A percentile compares a stretch with the other conserved stretches of the same genome.
These are phyloP conservation scores for Knufia petricola DNA, from an alignment of 2,329 filamentous ascomycete genomes.

Conservation along the genomic window DNA sequence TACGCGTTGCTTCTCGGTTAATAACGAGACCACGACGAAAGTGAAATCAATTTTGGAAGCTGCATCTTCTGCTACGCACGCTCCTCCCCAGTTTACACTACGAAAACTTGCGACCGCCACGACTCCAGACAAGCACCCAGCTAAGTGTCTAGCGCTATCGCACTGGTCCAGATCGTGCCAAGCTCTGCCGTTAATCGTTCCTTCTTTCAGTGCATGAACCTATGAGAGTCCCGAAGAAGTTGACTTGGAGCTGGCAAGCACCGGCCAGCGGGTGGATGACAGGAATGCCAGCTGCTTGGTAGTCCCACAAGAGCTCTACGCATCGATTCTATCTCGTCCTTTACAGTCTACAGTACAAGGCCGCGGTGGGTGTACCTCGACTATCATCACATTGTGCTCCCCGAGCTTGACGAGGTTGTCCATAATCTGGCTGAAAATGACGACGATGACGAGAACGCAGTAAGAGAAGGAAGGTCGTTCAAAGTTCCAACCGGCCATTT, in stretches of 20 bases:
- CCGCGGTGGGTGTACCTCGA: too few species aligned
- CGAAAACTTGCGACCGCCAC: not conserved
- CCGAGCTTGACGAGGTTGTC: too few species aligned
- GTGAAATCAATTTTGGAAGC: slow-evolving; percentile 12
- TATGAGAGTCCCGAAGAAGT: not conserved
- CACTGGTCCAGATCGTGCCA: not conserved
- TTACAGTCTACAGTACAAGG: too few species aligned
- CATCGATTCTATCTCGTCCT: too few species aligned
- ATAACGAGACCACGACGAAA: slow-evolving; percentile 6
- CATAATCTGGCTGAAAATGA: too few species aligned
- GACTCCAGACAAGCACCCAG: not conserved
- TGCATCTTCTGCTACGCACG: not conserved
- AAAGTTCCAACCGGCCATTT: not conserved
- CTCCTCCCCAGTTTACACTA: not conserved
- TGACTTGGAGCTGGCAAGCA: not conserved
- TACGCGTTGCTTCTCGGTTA: not conserved
- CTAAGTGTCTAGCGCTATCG: not conserved
- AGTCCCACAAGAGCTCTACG: not conserved
- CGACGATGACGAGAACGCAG: too few species aligned
- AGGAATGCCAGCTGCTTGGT: not conserved
- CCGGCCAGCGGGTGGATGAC: not conserved
- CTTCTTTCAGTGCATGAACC: not conserved
- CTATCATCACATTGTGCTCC: too few species aligned
- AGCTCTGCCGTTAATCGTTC: not conserved
- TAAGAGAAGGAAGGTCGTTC: too few species aligned